Evolutionary conservation across 441 rosid genomes (phyloP).

Genomic region (Erodium moschatum): DNA sequence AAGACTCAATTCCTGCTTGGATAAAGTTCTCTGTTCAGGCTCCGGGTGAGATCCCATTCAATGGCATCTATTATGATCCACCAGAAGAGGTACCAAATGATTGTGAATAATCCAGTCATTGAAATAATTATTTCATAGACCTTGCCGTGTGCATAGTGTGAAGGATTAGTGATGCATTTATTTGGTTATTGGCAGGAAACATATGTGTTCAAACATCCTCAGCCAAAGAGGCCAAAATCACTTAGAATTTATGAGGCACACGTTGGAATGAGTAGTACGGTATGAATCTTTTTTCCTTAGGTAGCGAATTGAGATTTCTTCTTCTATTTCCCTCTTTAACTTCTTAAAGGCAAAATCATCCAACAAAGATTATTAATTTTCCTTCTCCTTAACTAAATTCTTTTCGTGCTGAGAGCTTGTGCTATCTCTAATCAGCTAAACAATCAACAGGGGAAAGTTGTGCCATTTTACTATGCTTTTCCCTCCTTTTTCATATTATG

Average conservation of each 20-base stretch:
- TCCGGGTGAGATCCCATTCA: conserved; percentile 87
- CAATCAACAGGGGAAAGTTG: conserved; percentile 6
- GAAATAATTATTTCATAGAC: neutral
- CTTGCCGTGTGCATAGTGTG: conserved; percentile 1
- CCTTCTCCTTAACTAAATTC: neutral
- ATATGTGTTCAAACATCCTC: conserved; percentile 72
- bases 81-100: conserved; percentile 57
- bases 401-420: neutral
- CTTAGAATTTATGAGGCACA: conserved; percentile 94
- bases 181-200: conserved; percentile 50
- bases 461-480: conserved; percentile 7
- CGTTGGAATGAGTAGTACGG: conserved; percentile 98
- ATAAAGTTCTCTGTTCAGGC: conserved; percentile 89
- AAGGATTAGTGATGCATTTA: conserved; percentile 15
- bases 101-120: conserved; percentile 2
- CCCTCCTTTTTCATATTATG: neutral
- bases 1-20: conserved; percentile 99
- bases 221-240: conserved; percentile 77
- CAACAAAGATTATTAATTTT: neutral
- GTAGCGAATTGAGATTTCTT: conserved; percentile 13
- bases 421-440: conserved; percentile 2
- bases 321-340: conserved; percentile 1
- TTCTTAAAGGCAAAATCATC: neutral
- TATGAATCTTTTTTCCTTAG: conserved; percentile 26
- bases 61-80: conserved; percentile 94